A percentile compares a stretch with the other conserved stretches of the same genome.
Conservation (phyloP, 176 grass and related monocot species). For the Aegilops tauschii region DNA sequence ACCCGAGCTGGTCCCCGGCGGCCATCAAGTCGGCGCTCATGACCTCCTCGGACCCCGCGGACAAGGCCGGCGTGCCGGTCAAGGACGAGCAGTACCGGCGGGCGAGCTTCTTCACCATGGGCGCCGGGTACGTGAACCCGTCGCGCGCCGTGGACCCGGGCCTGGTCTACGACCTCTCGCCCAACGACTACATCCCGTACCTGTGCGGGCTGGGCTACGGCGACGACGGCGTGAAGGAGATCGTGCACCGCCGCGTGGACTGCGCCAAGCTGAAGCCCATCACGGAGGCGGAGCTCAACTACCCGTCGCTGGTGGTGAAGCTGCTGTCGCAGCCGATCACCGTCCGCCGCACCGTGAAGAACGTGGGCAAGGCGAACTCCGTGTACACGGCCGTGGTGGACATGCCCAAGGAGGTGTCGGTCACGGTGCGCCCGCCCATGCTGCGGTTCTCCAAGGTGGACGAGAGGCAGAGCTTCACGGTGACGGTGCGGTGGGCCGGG, state of each 20-base stretch:
- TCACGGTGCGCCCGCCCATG: conserved; percentile 40
- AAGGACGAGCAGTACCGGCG: conserved; percentile 55
- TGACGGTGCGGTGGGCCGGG: conserved; percentile 61
- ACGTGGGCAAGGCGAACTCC: conserved; percentile 43
- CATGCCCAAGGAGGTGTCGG: conserved; percentile 44
- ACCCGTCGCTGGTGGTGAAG: conserved; percentile 60
- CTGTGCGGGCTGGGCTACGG: conserved; percentile 48
- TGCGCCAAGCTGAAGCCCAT: conserved; percentile 40
- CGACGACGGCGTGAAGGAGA: conserved; percentile 44
- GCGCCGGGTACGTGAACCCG: conserved; percentile 75
- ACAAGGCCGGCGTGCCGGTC: conserved; percentile 41
- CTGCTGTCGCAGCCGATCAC: conserved; percentile 41
- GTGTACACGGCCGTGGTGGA: conserved; percentile 58
- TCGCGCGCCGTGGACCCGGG: conserved; percentile 54
- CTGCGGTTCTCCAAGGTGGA: conserved; percentile 53
- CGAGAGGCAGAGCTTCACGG: conserved; percentile 58
- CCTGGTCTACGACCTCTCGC: conserved; percentile 58
- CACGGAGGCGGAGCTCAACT: conserved; percentile 63
- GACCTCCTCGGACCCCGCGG: conserved; percentile 43
- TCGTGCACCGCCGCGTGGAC: conserved; percentile 17
- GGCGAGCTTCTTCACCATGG: conserved; percentile 59
- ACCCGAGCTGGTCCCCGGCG: conserved; percentile 61
- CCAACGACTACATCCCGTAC: conserved; percentile 53
- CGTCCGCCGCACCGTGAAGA: conserved; percentile 53
- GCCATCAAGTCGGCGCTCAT: conserved; percentile 75